Evolutionary conservation across 2,329 filamentous ascomycete genomes (phyloP), one percentile per base, ranked within the genome.

Genomic region (Aspergillus hortae): DNA sequence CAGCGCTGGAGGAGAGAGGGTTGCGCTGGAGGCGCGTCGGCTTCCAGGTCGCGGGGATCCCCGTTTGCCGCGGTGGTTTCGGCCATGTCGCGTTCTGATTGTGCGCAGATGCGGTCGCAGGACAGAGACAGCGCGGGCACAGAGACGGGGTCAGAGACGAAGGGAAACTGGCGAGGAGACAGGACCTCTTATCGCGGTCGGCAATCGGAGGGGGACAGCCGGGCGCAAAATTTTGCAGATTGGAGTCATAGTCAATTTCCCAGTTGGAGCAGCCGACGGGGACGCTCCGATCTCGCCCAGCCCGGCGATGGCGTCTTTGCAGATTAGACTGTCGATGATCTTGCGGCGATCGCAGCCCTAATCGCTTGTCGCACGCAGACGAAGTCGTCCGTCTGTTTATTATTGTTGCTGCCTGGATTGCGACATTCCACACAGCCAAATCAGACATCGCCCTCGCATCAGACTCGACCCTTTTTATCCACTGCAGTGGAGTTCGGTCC

Each of bases 1-100:
- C 67, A 71, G 48, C 61, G 58, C 46, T 56, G 52, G n/a, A 53
- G 14, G 36, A 65, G 36, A 10, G 53, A 43, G 51, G 11, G 52
- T 23, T 50, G 49, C 7, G 54, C 25, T 17, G 54, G 49, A 7
- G 43, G 36, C 14, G 15, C 45, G 33, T 51, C 42, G 25, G 52
- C 52, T 51, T 58, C 56, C 11, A 57, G 47, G 30, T 58, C 56
- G 33, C 49, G 36, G 44, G 27, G 6, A 6, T 46, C 27, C 32
- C 40, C 47, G 35, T 43, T 38, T 38, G 14, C 15, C n/a, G 27
- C 6, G 27, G 21, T 27, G 19, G 23, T 15, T 7, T 27, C 27
- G 23, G 12, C 23, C 43, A 44, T 44, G 21, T 5, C n/a, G 14
- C 27, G 27, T 9, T 30, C 27, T 2, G 27, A 27, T 9, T 30